Conservation (phyloP, 371 early-diverging fungal genomes). For the Mucor lusitanicus region DNA sequence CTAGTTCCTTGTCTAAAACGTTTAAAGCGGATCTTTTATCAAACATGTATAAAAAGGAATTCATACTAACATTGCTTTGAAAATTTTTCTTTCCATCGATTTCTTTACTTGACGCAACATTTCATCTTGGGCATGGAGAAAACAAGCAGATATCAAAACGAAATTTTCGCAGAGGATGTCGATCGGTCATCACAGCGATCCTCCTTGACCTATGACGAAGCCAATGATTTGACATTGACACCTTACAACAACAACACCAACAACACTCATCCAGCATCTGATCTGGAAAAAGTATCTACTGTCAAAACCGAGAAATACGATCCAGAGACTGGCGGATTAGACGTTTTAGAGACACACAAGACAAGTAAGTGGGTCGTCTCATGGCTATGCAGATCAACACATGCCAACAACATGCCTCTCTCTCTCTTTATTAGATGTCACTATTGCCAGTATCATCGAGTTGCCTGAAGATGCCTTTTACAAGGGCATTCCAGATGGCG, state of each 20-base stretch:
- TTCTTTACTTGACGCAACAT: background rate
- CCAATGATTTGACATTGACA: slow-evolving; percentile 18
- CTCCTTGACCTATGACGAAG: slow-evolving; percentile 8
- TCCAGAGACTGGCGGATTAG: slow-evolving; percentile 13
- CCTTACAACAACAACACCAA: slow-evolving; percentile 1
- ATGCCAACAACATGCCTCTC: too few relatives aligned
- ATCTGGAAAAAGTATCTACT: slow-evolving; percentile 10
- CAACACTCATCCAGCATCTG: background rate
- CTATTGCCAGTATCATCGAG: slow-evolving; percentile 38
- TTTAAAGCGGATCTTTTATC: slow-evolving; percentile 4
- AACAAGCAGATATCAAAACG: background rate
- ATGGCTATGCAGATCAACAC: background rate
- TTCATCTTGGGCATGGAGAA: background rate
- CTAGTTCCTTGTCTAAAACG: background rate
- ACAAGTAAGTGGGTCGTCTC: slow-evolving; percentile 5
- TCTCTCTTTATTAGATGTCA: slow-evolving; percentile 13
- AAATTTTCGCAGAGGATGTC: background rate
- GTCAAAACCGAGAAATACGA: slow-evolving; percentile 20
- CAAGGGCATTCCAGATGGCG: slow-evolving; percentile 38
- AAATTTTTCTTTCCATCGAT: background rate
- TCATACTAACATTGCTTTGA: background rate
- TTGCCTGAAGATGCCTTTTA: slow-evolving; percentile 22
- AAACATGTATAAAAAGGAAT: background rate
- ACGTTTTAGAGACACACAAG: background rate
- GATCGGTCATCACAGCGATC: background rate